Conservation (phyloP, 345 rosid genomes). For the Dimocarpus longan region DNA sequence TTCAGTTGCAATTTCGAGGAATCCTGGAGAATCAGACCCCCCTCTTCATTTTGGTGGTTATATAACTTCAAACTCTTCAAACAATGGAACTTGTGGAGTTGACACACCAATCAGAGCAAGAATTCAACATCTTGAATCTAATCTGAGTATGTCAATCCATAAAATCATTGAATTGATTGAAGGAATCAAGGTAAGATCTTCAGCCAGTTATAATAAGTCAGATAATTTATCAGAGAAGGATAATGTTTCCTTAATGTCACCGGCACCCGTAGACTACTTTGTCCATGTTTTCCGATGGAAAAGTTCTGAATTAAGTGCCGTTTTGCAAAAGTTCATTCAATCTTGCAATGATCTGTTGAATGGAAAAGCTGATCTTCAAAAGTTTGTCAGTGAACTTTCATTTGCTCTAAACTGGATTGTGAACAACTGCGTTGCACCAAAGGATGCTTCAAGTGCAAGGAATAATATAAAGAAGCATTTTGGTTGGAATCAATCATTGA, state of each 20-base stretch:
- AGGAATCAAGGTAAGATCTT: constrained; percentile 33
- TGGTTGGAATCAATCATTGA: constrained; percentile 35
- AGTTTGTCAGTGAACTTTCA: constrained; percentile 44
- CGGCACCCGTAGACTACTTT: constrained; percentile 30
- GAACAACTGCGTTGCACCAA: constrained; percentile 35
- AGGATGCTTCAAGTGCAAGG: constrained; percentile 51
- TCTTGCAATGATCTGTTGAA: constrained; percentile 43
- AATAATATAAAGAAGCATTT: constrained; percentile 65
- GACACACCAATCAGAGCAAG: constrained; percentile 17
- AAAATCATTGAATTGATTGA: constrained; percentile 48
- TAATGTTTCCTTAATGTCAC: constrained; percentile 21
- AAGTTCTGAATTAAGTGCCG: constrained; percentile 37
- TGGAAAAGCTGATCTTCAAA: constrained; percentile 35
- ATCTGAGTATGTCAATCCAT: constrained; percentile 39
- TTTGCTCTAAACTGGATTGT: constrained; percentile 48
- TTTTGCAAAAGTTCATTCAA: constrained; percentile 38
- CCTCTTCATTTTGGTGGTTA: constrained; percentile 33
- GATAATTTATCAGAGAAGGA: constrained; percentile 14
- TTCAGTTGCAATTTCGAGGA: constrained; percentile 13
- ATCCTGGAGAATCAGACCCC: constrained; percentile 26
- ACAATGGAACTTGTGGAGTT: constrained; percentile 23
- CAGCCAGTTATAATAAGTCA: neutral
- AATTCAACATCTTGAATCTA: constrained; percentile 24
- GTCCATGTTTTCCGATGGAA: constrained; percentile 51
- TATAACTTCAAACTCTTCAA: constrained; percentile 49